A percentile compares a stretch with the other conserved stretches of the same genome.
phyloP scores from a whole-genome alignment of 305 asterid genomes.

The Solanum hybrid region DNA sequence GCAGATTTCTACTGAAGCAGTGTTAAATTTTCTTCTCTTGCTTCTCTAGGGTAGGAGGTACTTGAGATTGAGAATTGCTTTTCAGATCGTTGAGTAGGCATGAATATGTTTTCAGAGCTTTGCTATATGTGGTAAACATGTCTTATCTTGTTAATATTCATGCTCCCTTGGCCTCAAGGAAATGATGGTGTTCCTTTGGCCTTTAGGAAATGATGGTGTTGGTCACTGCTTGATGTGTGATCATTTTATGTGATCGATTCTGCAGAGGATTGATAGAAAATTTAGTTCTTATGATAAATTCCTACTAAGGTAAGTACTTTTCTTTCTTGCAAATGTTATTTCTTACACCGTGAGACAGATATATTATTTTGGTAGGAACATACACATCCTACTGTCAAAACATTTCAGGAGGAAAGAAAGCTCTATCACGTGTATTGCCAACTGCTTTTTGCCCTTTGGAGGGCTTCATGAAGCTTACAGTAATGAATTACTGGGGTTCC shows the following conservation, averaged over 20 bases:
- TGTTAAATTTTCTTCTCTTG: not conserved
- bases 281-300: not conserved
- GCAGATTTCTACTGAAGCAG: not conserved
- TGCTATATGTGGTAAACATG: not conserved
- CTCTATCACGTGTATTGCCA: not conserved
- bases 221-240: not conserved
- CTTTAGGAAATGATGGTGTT: not conserved
- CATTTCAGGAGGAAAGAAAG: not conserved
- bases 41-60: not conserved
- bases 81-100: not conserved
- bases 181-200: not conserved
- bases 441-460: not conserved
- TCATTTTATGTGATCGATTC: conserved; percentile 1
- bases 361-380: not conserved
- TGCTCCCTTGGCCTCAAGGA: not conserved
- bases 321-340: not conserved
- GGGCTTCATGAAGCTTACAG: not conserved
- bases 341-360: not conserved
- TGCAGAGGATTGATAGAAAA: conserved; percentile 4
- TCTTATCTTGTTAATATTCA: not conserved
- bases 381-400: not conserved
- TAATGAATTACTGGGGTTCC: not conserved
- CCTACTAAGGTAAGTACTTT: not conserved
- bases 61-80: not conserved
- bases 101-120: not conserved